Evolutionary conservation across 495 filamentous ascomycete species (phyloP).

Genomic region (Aspergillus panamensis): DNA sequence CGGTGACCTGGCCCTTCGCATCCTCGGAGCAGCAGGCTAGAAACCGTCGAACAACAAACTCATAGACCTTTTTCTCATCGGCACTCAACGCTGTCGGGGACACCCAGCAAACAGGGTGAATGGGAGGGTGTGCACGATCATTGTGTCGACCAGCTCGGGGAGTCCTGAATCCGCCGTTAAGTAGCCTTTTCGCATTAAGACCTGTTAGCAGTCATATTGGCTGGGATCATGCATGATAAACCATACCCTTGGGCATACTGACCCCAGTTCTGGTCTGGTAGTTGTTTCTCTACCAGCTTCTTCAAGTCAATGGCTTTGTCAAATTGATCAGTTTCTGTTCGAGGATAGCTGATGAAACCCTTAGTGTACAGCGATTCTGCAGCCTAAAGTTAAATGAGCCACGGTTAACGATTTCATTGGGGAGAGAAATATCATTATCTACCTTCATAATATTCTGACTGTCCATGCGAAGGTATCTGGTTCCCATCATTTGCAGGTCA

Average conservation of each 20-base stretch:
- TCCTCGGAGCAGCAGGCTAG: conserved; percentile 96
- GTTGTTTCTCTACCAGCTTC: conserved; percentile 79
- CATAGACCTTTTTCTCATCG: conserved; percentile 77
- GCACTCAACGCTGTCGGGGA: conserved; percentile 54
- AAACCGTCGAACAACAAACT: conserved; percentile 91
- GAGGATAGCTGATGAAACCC: conserved; percentile 94
- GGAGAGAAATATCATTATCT: conserved; percentile 4
- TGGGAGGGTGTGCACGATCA: conserved; percentile 95
- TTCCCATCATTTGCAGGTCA: conserved; percentile 98
- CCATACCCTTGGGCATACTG: conserved; percentile 66
- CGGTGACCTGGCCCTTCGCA: conserved; percentile 77
- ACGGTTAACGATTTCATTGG: not conserved
- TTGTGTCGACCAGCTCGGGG: conserved; percentile 83
- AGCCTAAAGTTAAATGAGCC: conserved; percentile 35
- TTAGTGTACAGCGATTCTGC: conserved; percentile 91
- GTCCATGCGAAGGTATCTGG: conserved; percentile 75
- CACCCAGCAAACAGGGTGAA: conserved; percentile 86
- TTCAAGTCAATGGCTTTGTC: conserved; percentile 84
- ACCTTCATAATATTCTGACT: conserved; percentile 83
- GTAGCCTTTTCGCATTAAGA: conserved; percentile 45
- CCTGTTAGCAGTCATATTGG: not conserved
- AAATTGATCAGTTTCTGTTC: conserved; percentile 96
- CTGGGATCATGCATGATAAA: not conserved
- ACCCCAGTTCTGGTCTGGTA: conserved; percentile 71
- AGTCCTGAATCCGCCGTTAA: conserved; percentile 73